Percentiles rank a stretch among this genome's conserved stretches.
Evolutionary conservation across 1,139 yeast species (phyloP).

Genomic region (Yamadazyma atmosphaerica): DNA sequence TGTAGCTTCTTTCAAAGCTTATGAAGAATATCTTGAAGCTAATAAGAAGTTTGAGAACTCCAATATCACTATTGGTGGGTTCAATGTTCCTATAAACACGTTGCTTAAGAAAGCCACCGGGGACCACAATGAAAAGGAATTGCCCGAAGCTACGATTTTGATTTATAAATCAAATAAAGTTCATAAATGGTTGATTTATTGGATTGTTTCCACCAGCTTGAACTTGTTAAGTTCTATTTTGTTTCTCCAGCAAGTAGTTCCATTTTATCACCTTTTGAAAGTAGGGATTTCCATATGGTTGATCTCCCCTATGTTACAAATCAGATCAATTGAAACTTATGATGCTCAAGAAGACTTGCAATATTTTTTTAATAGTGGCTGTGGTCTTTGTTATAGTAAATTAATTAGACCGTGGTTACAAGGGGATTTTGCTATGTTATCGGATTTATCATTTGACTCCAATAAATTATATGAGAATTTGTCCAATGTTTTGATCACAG

Average conservation of each 20-base stretch:
- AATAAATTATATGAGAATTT: constrained; percentile 5
- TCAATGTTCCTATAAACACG: constrained; percentile 33
- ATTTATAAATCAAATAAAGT: constrained; percentile 23
- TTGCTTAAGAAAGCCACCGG: constrained; percentile 26
- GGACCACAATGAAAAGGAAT: constrained; percentile 10
- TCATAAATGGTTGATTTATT: constrained; percentile 60
- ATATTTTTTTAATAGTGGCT: constrained; percentile 31
- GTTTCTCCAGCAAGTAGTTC: constrained; percentile 39
- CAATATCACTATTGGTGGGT: constrained; percentile 34
- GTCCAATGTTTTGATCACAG: constrained; percentile 2
- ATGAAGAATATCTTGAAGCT: constrained; percentile 38
- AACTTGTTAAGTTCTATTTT: constrained; percentile 33
- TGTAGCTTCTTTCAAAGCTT: constrained; percentile 53
- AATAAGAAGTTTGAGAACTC: constrained; percentile 24
- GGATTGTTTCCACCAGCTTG: constrained; percentile 50
- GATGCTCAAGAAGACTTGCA: constrained; percentile 23
- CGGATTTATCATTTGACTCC: constrained; percentile 8
- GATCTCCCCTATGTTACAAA: constrained; percentile 43
- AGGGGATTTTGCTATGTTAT: constrained; percentile 15
- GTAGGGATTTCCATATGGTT: constrained; percentile 53
- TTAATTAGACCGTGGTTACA: constrained; percentile 36
- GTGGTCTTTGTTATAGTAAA: constrained; percentile 37
- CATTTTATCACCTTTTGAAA: constrained; percentile 46
- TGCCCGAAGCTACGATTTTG: constrained; percentile 19
- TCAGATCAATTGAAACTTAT: constrained; percentile 5